Base-by-base conservation (phyloP, 2,329 filamentous ascomycete species). In the Scedosporium boydii region DNA sequence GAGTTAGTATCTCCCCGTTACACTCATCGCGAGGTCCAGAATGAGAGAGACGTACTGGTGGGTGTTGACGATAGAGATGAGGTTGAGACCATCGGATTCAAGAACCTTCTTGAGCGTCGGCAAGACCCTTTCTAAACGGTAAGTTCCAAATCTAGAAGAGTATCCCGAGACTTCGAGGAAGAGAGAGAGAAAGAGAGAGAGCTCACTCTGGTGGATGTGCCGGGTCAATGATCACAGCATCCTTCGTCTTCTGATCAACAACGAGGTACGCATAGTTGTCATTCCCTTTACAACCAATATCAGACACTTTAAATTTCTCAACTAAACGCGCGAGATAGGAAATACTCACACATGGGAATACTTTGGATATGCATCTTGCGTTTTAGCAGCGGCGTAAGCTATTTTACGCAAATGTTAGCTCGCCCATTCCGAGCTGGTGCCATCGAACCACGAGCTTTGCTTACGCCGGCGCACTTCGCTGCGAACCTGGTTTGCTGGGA, bases 11-110 rank as follows among this genome's bases (percentile, higher is more conserved):
- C 55, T 10, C 18, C 23, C 26, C 27, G 5, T 26, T 59, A 38
- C 6, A 23, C 10, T 38, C 34, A 4, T 38, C 10, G 10, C 34
- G 1, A 38, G 6, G 55, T 23, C 23, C 26, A 27, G 27, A 27
- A 12, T n/a, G 7, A 18, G 38, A 21, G 7, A 57, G n/a, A 75
- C 90, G 75, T 79, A 96, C 93, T 98, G 93, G 71, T 99, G 95
- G 1, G 95, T 99, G 72, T 99, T 99, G 70, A 98, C 87, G 71
- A 99, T 96, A 59, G 87, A 90, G 26, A 83, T 92, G 65, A 99
- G 77, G 68, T 96, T 93, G 71, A 96, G 91, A 68, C 85, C 83
- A 16, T 88, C 87, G 23, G 80, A 77, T 48, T 86, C 76, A 5
- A 90, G 87, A 64, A 90, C 87, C 66, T 92, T 82, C 72, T 93